Conservation (phyloP, 495 filamentous ascomycete species). For the Podospora anserina region DNA sequence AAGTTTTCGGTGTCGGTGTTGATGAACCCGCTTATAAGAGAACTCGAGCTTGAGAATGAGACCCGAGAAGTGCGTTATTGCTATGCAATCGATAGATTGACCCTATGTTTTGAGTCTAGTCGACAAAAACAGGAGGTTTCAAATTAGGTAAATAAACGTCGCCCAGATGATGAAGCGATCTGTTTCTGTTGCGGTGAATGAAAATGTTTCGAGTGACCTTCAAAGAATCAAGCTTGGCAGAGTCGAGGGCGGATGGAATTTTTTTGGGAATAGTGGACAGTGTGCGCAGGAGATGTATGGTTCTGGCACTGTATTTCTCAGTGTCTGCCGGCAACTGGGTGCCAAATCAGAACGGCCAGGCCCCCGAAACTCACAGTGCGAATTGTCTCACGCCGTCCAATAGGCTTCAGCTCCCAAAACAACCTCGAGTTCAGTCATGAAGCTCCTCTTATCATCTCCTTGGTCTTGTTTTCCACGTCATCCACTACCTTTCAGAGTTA, state of each 20-base stretch:
- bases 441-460: too few species aligned
- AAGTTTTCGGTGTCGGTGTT: background rate
- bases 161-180: background rate
- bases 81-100: background rate
- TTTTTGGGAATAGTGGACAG: background rate
- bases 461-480: too few species aligned
- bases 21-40: conserved; percentile 6
- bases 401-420: too few species aligned
- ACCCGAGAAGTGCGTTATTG: background rate
- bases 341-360: background rate
- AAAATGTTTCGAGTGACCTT: background rate
- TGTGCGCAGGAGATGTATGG: background rate
- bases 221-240: background rate
- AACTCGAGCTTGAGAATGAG: background rate
- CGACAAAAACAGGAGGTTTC: background rate
- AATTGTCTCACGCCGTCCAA: background rate
- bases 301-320: background rate
- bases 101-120: background rate
- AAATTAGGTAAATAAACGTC: background rate
- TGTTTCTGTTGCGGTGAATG: background rate
- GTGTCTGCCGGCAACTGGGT: background rate
- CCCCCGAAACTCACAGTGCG: background rate
- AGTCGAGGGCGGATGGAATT: background rate
- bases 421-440: too few species aligned
- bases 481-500: too few species aligned